A percentile compares a stretch with the other conserved stretches of the same genome.
Conservation (phyloP, 345 rosid genomes). For the Fremontodendron californicum region DNA sequence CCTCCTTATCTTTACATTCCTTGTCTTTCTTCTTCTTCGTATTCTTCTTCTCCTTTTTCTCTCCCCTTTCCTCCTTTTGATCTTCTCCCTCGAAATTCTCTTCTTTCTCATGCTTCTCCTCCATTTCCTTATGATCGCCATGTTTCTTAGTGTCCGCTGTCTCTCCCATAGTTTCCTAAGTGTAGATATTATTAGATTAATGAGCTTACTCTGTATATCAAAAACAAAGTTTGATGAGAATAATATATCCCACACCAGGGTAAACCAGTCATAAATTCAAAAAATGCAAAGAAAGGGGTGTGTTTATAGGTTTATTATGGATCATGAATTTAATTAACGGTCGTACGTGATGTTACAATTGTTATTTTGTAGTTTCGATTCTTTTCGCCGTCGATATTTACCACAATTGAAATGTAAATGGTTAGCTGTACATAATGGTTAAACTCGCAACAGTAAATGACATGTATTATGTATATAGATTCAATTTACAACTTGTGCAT, state of each 20-base stretch:
- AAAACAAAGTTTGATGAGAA: background rate
- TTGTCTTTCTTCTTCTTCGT: constrained; percentile 33
- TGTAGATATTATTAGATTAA: background rate
- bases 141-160: constrained; percentile 27
- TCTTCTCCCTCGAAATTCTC: constrained; percentile 30
- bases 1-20: constrained; percentile 18
- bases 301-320: too few species aligned
- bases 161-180: constrained; percentile 30
- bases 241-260: background rate
- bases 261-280: background rate
- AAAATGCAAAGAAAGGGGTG: background rate
- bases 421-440: too few species aligned
- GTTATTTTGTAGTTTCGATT: too few species aligned
- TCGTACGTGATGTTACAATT: too few species aligned
- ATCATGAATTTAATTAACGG: too few species aligned
- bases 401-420: too few species aligned
- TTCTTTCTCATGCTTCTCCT: constrained; percentile 16
- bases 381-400: too few species aligned
- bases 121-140: constrained; percentile 13
- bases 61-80: constrained; percentile 22
- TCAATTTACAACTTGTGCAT: too few species aligned
- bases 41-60: constrained; percentile 21
- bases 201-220: background rate
- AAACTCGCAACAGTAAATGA: too few species aligned
- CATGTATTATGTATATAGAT: too few species aligned